phyloP scores from a whole-genome alignment of 306 rosid species.

The Quercus agrifolia region DNA sequence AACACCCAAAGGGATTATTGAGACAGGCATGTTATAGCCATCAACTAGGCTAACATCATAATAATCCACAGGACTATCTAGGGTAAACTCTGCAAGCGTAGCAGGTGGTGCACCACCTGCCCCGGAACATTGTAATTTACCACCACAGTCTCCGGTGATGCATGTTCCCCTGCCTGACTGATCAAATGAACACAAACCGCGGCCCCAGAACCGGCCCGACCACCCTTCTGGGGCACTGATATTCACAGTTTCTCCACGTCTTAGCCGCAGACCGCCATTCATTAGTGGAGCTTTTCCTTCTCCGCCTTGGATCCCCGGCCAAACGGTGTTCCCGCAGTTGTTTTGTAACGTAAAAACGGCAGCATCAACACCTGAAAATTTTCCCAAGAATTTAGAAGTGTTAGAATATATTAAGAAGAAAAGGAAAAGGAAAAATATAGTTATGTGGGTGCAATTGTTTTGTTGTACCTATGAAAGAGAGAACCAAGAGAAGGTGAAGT shows the following conservation, averaged over 20 bases:
- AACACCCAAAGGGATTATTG: conserved; percentile 38
- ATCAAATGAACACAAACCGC: conserved; percentile 41
- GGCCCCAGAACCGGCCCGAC: conserved; percentile 62
- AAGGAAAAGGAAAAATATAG: background rate
- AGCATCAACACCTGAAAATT: conserved; percentile 45
- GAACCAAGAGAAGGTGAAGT: background rate
- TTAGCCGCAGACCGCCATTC: conserved; percentile 42
- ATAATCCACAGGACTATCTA: conserved; percentile 49
- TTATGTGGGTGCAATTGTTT: background rate
- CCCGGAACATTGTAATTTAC: conserved; percentile 40
- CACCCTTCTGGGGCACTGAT: conserved; percentile 51
- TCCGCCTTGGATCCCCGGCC: conserved; percentile 54
- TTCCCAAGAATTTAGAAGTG: background rate
- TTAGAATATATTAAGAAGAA: background rate
- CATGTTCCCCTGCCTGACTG: conserved; percentile 39
- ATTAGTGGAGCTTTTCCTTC: conserved; percentile 42
- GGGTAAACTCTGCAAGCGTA: conserved; percentile 60
- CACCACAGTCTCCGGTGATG: conserved; percentile 57
- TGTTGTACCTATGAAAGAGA: conserved; percentile 5
- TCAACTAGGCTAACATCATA: conserved; percentile 73
- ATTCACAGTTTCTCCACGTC: conserved; percentile 14
- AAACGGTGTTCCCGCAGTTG: conserved; percentile 38
- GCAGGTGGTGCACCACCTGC: conserved; percentile 52
- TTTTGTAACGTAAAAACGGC: conserved; percentile 47
- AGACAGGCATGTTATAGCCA: conserved; percentile 54